Conservation (phyloP, 177 flowering plant genomes). For the Vitis hybrid region DNA sequence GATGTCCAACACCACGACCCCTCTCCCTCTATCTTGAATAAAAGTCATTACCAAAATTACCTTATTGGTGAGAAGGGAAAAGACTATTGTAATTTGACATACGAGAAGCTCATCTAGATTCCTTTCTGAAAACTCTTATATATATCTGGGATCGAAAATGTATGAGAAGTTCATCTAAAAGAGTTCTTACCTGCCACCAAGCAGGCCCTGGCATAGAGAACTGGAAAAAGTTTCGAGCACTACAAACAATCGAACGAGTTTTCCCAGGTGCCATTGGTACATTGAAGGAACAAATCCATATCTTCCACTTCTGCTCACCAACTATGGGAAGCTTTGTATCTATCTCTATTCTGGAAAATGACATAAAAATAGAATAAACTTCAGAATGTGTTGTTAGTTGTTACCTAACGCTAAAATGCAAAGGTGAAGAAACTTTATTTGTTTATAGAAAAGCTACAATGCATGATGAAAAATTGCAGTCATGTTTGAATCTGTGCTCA, state of each 20-base stretch:
- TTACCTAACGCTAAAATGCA: neutral
- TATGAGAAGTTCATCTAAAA: neutral
- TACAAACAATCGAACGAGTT: slow-evolving; percentile 97
- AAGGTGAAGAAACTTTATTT: neutral
- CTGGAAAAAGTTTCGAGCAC: slow-evolving; percentile 96
- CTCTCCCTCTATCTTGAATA: neutral
- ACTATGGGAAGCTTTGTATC: slow-evolving; percentile 86
- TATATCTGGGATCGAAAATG: too few relatives aligned
- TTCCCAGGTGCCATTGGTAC: slow-evolving; percentile 99
- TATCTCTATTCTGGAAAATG: slow-evolving; percentile 68
- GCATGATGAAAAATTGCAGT: too few relatives aligned
- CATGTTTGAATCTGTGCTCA: too few relatives aligned
- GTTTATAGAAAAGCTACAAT: too few relatives aligned
- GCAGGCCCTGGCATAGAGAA: slow-evolving; percentile 86
- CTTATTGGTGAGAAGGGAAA: neutral
- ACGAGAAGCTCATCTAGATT: too few relatives aligned
- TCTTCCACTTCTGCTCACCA: slow-evolving; percentile 89
- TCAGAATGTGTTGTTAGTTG: neutral
- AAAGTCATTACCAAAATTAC: neutral
- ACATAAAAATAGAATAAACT: neutral
- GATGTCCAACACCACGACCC: neutral
- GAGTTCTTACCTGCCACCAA: slow-evolving; percentile 90
- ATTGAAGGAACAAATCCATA: slow-evolving; percentile 98
- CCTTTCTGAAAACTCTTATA: too few relatives aligned
- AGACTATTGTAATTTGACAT: too few relatives aligned